Conservation (phyloP, 2,329 filamentous ascomycete genomes). For the Bipolaris victoriae region DNA sequence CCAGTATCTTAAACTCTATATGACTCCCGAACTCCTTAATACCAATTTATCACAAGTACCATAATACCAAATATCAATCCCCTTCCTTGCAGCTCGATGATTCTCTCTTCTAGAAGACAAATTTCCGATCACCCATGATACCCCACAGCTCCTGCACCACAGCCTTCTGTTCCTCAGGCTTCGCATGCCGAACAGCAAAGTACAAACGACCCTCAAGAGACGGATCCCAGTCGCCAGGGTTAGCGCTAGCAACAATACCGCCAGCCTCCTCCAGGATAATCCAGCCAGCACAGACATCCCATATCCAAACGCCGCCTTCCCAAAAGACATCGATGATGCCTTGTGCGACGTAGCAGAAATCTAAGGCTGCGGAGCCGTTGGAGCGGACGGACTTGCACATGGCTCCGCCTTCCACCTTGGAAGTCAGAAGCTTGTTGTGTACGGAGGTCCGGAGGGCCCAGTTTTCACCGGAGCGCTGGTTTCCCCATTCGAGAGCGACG, state of each 20-base stretch:
- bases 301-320: constrained; percentile 47
- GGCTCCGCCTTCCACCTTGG: constrained; percentile 35
- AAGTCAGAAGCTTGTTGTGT: constrained; percentile 38
- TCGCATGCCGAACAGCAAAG: constrained; percentile 42
- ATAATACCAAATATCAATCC: background rate
- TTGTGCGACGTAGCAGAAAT: constrained; percentile 50
- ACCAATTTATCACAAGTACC: no score
- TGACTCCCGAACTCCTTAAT: background rate
- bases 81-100: background rate
- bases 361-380: constrained; percentile 46
- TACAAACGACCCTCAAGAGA: constrained; percentile 44
- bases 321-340: constrained; percentile 46
- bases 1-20: background rate
- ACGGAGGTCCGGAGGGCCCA: constrained; percentile 45
- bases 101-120: constrained; percentile 18
- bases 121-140: constrained; percentile 44
- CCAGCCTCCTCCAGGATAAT: constrained; percentile 49
- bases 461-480: constrained; percentile 45
- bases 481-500: constrained; percentile 48
- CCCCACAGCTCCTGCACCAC: constrained; percentile 47
- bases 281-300: constrained; percentile 50
- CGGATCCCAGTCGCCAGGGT: constrained; percentile 46
- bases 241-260: constrained; percentile 45
- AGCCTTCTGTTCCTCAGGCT: constrained; percentile 37
- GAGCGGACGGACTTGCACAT: constrained; percentile 46